Conservation (phyloP, 1,139 yeast species). For the Suhomyces maxii region DNA sequence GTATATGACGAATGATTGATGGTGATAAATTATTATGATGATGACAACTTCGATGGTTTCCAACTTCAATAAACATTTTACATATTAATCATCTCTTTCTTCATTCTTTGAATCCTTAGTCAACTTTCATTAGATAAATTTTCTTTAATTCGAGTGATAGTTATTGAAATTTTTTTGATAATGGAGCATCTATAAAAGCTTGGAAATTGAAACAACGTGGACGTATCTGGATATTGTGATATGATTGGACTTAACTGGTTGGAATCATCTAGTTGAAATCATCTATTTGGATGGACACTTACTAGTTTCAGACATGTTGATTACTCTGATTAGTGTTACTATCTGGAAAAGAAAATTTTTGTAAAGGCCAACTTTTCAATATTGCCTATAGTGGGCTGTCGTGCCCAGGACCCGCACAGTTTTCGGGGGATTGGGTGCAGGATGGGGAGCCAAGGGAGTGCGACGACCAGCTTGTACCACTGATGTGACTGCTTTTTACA, state of each 20-base stretch:
- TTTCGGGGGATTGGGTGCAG: constrained; percentile 2
- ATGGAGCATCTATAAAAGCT: too few species aligned
- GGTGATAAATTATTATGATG: too few species aligned
- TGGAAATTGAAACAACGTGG: too few species aligned
- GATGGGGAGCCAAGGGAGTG: constrained; percentile 3
- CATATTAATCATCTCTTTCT: too few species aligned
- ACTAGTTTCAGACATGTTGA: constrained; percentile 51
- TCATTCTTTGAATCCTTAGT: too few species aligned
- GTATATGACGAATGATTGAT: too few species aligned
- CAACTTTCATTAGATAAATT: too few species aligned
- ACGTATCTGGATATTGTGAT: too few species aligned
- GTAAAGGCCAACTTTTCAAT: constrained; percentile 10
- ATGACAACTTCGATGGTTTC: too few species aligned
- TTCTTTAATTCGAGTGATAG: too few species aligned
- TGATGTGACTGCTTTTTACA: constrained; percentile 19
- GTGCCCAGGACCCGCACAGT: constrained; percentile 9
- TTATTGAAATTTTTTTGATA: too few species aligned
- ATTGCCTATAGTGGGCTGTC: constrained; percentile 4
- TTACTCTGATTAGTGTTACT: constrained; percentile 14
- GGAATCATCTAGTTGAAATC: neutral
- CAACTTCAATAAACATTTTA: too few species aligned
- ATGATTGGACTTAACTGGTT: neutral
- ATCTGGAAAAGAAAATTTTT: constrained; percentile 11
- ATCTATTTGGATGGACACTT: constrained; percentile 23
- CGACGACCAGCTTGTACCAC: neutral